Percentiles rank a stretch among this genome's conserved stretches.
These are phyloP conservation scores for Deuterostichococcus epilithicus DNA, from an alignment of 139 green algal genomes.

Conservation along the genomic window DNA sequence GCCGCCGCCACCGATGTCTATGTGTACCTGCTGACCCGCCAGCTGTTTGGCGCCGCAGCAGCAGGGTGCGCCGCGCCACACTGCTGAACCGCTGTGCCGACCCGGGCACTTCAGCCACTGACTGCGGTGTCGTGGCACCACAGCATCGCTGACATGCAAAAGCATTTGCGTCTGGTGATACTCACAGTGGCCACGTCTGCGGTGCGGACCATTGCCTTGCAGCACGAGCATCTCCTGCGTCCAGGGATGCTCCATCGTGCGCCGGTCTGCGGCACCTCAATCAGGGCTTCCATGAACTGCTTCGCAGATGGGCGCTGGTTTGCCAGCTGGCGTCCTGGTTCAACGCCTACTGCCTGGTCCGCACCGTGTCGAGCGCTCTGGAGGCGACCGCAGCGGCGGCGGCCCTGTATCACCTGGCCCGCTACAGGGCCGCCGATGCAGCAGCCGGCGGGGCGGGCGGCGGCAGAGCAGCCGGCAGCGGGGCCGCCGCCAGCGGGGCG, in stretches of 20 bases:
- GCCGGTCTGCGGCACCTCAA: no score
- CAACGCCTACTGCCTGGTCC: constrained; percentile 55
- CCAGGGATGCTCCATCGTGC: no score
- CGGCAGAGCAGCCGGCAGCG: background rate
- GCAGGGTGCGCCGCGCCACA: constrained; percentile 27
- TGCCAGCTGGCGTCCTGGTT: constrained; percentile 69
- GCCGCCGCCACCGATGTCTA: constrained; percentile 40
- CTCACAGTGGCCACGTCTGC: background rate
- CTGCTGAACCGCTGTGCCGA: no score
- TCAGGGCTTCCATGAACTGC: no score
- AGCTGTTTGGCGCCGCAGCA: constrained; percentile 14
- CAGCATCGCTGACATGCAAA: no score
- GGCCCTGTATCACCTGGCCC: constrained; percentile 41
- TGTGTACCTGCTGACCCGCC: constrained; percentile 25
- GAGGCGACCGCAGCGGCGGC: constrained; percentile 36
- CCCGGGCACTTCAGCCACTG: no score
- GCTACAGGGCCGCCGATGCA: background rate
- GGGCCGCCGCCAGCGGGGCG: no score
- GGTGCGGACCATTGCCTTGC: background rate
- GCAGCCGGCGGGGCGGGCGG: no score
- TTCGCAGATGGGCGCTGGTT: constrained; percentile 43
- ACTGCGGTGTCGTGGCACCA: no score
- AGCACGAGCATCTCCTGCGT: no score
- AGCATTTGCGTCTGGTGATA: no score
- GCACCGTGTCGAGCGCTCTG: constrained; percentile 63